A percentile compares a stretch with the other conserved stretches of the same genome.
Conservation (phyloP, 768 basidiomycete genomes). For the Collybia sordida region DNA sequence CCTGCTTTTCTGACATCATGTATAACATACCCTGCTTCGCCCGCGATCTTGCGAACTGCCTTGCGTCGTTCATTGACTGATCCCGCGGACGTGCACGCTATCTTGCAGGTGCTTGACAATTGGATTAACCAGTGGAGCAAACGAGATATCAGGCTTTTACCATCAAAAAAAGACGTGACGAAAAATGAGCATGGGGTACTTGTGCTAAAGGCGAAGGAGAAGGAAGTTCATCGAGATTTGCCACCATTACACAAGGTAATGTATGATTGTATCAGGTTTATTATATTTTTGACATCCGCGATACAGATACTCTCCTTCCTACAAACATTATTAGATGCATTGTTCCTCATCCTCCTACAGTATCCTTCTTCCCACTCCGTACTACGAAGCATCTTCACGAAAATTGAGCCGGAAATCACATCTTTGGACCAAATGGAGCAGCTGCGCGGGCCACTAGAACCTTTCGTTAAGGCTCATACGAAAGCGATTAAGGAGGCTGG, state of each 20-base stretch:
- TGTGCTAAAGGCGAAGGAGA: slow-evolving; percentile 25
- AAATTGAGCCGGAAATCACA: slow-evolving; percentile 55
- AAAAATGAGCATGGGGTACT: slow-evolving; percentile 43
- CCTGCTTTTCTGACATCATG: slow-evolving; percentile 34
- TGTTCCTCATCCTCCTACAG: slow-evolving; percentile 66
- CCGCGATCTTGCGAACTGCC: slow-evolving; percentile 44
- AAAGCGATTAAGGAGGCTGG: slow-evolving; percentile 44
- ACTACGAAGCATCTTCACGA: slow-evolving; percentile 47
- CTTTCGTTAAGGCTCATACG: slow-evolving; percentile 56
- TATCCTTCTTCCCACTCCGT: slow-evolving; percentile 57
- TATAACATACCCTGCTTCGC: slow-evolving; percentile 37
- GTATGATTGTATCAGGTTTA: slow-evolving; percentile 1
- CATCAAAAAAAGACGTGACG: slow-evolving; percentile 34
- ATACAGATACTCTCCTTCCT: slow-evolving; percentile 57
- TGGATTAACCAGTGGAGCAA: slow-evolving; percentile 45
- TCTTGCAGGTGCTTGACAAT: slow-evolving; percentile 46
- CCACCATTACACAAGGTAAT: slow-evolving; percentile 46
- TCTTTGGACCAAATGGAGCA: slow-evolving; percentile 49
- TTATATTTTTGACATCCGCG: not conserved
- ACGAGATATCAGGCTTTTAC: slow-evolving; percentile 35
- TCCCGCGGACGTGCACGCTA: slow-evolving; percentile 43
- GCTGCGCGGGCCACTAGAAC: slow-evolving; percentile 62
- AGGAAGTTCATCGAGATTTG: slow-evolving; percentile 25
- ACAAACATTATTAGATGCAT: slow-evolving; percentile 69
- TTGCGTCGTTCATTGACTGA: slow-evolving; percentile 49